Conservation (phyloP, 2,329 filamentous ascomycete genomes). For the Pseudocercospora pini-densiflorae region DNA sequence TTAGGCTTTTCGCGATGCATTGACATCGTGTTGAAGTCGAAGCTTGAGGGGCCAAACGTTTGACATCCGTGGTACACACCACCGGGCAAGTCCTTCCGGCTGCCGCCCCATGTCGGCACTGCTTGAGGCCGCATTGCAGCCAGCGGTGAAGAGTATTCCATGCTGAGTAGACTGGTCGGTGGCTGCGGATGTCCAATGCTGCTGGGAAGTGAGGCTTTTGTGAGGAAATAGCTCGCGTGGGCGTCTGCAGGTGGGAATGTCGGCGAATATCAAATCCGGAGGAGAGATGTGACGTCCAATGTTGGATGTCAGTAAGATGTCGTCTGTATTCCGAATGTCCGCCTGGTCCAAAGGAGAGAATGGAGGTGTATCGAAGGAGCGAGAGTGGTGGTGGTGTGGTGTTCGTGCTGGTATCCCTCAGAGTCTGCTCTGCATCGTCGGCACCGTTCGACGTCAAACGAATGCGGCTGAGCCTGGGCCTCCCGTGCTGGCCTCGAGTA, state of each 20-base stretch:
- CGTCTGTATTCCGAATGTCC: constrained; percentile 1
- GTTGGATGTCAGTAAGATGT: constrained; percentile 9
- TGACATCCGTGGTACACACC: constrained; percentile 58
- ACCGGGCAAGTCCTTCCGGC: constrained; percentile 57
- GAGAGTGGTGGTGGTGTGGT: background rate
- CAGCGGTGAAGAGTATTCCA: constrained; percentile 93
- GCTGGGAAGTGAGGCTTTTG: constrained; percentile 1
- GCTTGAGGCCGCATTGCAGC: constrained; percentile 84
- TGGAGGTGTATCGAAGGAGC: constrained; percentile 2
- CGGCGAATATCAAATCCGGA: constrained; percentile 8
- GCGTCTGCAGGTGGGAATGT: constrained; percentile 8
- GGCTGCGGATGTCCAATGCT: constrained; percentile 23
- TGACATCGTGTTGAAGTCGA: constrained; percentile 77
- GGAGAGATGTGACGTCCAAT: constrained; percentile 18
- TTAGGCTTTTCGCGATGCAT: constrained; percentile 74
- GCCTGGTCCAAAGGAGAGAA: constrained; percentile 11
- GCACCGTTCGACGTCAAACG: background rate
- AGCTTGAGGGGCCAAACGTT: constrained; percentile 65
- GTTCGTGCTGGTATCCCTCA: background rate
- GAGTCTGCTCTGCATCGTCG: constrained; percentile 1
- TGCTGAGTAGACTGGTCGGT: constrained; percentile 45
- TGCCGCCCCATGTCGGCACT: constrained; percentile 66
- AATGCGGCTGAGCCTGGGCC: background rate
- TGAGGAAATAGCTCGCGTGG: constrained; percentile 4
- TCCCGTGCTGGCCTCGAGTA: background rate